Conservation (phyloP, 2,329 filamentous ascomycete genomes). For the Didymella keratinophila region DNA sequence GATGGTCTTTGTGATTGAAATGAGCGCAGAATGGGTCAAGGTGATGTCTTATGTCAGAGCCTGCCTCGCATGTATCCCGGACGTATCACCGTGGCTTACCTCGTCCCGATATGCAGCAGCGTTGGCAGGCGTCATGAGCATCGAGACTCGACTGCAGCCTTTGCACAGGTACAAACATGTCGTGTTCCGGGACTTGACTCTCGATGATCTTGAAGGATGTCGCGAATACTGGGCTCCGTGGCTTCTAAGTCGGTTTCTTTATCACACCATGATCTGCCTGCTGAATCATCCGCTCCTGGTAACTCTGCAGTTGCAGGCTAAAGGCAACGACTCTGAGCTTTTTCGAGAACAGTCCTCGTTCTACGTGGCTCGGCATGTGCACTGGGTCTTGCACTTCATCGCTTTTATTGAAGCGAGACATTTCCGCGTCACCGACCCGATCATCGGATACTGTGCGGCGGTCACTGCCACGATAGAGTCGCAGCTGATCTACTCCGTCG, state of each 20-base stretch:
- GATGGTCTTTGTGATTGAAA: conserved; percentile 7
- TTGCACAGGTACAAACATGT: conserved; percentile 13
- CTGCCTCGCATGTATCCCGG: neutral
- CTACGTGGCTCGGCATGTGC: conserved; percentile 12
- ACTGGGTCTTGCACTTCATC: conserved; percentile 7
- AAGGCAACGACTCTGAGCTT: conserved; percentile 7
- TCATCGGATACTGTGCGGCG: conserved; percentile 6
- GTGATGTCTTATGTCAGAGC: conserved; percentile 12
- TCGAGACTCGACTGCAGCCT: conserved; percentile 3
- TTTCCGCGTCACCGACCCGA: conserved; percentile 4
- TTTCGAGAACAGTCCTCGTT: conserved; percentile 9
- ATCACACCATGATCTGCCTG: conserved; percentile 16
- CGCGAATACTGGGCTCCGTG: conserved; percentile 12
- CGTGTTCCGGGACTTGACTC: conserved; percentile 1
- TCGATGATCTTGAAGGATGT: conserved; percentile 2
- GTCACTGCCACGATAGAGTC: conserved; percentile 10
- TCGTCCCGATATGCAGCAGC: conserved; percentile 3
- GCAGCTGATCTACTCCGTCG: conserved; percentile 7
- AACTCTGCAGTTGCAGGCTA: conserved; percentile 2
- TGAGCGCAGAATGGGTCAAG: conserved; percentile 8
- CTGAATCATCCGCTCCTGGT: conserved; percentile 13
- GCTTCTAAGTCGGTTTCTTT: conserved; percentile 10
- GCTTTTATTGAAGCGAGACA: conserved; percentile 8
- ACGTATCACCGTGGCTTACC: conserved; percentile 7
- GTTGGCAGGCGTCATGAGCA: conserved; percentile 6